Conservation (phyloP, 768 basidiomycete genomes). For the Daedalea quercina region DNA sequence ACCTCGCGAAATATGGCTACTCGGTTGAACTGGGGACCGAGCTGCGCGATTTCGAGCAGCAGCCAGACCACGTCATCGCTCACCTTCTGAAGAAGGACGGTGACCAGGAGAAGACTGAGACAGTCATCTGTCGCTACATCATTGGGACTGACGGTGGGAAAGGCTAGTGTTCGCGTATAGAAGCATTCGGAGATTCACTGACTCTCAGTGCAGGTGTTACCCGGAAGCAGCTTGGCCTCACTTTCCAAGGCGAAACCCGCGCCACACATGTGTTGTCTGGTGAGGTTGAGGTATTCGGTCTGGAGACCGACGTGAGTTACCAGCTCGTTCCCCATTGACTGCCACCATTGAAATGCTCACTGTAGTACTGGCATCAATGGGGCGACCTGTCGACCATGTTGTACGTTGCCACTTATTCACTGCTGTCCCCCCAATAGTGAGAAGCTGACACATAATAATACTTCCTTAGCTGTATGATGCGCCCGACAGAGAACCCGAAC, state of each 20-base stretch:
- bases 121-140: constrained; percentile 25
- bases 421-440: neutral
- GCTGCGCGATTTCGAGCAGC: constrained; percentile 28
- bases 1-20: constrained; percentile 18
- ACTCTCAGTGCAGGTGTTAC: constrained; percentile 23
- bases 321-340: neutral
- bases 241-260: constrained; percentile 35
- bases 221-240: constrained; percentile 33
- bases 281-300: constrained; percentile 31
- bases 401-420: neutral
- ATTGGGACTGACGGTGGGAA: constrained; percentile 37
- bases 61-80: constrained; percentile 23
- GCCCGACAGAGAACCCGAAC: neutral
- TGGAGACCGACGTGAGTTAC: constrained; percentile 23
- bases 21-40: constrained; percentile 31
- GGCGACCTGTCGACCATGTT: neutral
- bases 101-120: constrained; percentile 22
- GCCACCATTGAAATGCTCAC: neutral
- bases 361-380: constrained; percentile 1
- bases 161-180: constrained; percentile 11
- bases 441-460: no score
- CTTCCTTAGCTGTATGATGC: neutral
- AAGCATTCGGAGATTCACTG: neutral
- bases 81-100: constrained; percentile 18
- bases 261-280: constrained; percentile 23